Evolutionary conservation across 2,329 filamentous ascomycete species (phyloP), one percentile per base, ranked within the genome.

Genomic region (Triangularia setosa): DNA sequence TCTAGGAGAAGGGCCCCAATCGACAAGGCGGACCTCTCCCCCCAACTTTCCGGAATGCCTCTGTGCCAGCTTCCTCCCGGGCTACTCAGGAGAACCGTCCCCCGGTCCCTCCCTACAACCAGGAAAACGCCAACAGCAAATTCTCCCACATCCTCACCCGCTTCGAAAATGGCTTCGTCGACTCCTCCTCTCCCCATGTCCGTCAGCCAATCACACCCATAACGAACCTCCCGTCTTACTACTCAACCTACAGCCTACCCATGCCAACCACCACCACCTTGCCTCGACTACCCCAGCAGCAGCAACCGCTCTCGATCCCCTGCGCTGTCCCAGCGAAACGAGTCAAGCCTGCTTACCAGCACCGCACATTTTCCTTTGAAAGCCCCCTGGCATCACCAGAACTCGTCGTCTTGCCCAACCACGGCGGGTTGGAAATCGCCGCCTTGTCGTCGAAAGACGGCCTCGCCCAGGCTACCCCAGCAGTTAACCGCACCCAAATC

Each of bases 1-100:
- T 69, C 27, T 71, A 69, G 70, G 70, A 70, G 58, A 70, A 68
- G 64, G 63, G 67, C 62, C 55, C 56, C 44, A 69, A 68, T 57
- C 55, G 59, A 28, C 53, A 57, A 12, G 4, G 4, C 35, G 16
- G 35, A 40, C 35, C 35, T 40, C 14, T 7, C 16, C 35, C 35
- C 35, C 35, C 35, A 40, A 9, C 35, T 14, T 40, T 40, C 35
- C 35, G 35, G 14, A 48, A 33, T 11, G 60, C 23, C 16, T 52
- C 33, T 23, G 61, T 54, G 11, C 59, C 54, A 28, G 35, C 52
- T 52, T 27, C 53, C 25, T 18, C 40, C 14, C 30, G 14, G 52
- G 14, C 16, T 18, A 56, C 16, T 56, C 62, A 30, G 6, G 64
- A 65, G 30, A 64, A 64, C 55, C 58, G 35, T 12, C 64, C 64